These are phyloP conservation scores for Suillus decipiens DNA, from an alignment of 768 basidiomycete genomes.

Conservation along the genomic window DNA sequence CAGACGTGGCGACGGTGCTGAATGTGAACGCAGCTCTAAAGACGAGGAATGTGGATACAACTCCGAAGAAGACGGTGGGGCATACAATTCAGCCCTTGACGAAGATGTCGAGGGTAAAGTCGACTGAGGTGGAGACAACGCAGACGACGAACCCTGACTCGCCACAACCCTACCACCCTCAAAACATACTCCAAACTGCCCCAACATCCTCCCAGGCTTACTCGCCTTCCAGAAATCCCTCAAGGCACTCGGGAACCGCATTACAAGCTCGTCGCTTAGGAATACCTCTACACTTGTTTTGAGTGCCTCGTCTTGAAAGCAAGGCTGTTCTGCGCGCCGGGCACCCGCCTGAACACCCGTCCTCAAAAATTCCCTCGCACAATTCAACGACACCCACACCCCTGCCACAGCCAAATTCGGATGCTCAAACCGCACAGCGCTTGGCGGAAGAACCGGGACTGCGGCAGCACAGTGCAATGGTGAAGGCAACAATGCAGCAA, in stretches of 20 bases:
- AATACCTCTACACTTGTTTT: conserved; percentile 50
- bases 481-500: conserved; percentile 20
- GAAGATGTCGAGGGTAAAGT: not conserved
- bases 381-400: conserved; percentile 67
- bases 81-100: conserved; percentile 1
- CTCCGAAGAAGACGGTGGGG: conserved; percentile 22
- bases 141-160: conserved; percentile 12
- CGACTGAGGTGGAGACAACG: not conserved
- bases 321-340: not conserved
- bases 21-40: not conserved
- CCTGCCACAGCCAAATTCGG: conserved; percentile 58
- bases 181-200: conserved; percentile 52
- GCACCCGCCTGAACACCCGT: not conserved
- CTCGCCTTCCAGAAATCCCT: conserved; percentile 57
- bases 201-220: conserved; percentile 47
- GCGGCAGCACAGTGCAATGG: conserved; percentile 28
- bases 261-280: conserved; percentile 60
- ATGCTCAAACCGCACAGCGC: conserved; percentile 51
- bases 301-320: conserved; percentile 4
- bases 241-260: conserved; percentile 62
- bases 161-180: conserved; percentile 18
- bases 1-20: conserved; percentile 9
- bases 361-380: conserved; percentile 46
- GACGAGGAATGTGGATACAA: conserved; percentile 9
- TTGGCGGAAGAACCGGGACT: conserved; percentile 38